Percentiles rank a stretch among this genome's conserved stretches.
These are phyloP conservation scores for Brettanomyces bruxellensis DNA, from an alignment of 805 yeast genomes.

Conservation along the genomic window DNA sequence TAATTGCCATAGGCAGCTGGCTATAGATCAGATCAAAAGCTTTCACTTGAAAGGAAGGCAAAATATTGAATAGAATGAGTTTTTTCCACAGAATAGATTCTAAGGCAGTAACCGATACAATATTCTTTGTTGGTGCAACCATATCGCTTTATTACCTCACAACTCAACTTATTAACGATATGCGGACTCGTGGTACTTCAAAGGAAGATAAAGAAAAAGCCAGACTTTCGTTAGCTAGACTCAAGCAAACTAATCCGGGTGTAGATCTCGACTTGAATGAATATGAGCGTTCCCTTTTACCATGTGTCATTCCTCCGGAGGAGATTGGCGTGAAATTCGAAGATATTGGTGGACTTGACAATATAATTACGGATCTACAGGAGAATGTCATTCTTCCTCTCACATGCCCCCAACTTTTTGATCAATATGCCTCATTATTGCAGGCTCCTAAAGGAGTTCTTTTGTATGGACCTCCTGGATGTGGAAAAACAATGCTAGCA, in stretches of 20 bases:
- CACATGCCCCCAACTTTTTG: slow-evolving; percentile 66
- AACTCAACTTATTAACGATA: slow-evolving; percentile 19
- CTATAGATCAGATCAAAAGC: too few species aligned
- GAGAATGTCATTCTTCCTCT: slow-evolving; percentile 88
- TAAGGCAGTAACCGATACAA: slow-evolving; percentile 21
- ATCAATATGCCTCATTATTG: slow-evolving; percentile 55
- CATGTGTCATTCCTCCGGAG: slow-evolving; percentile 73
- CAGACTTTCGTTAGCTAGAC: slow-evolving; percentile 43
- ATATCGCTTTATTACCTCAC: slow-evolving; percentile 41
- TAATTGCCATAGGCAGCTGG: too few species aligned
- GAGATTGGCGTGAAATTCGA: slow-evolving; percentile 70
- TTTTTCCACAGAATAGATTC: slow-evolving; percentile 18
- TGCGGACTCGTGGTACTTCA: slow-evolving; percentile 33
- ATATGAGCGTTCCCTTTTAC: slow-evolving; percentile 72
- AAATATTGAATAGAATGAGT: slow-evolving; percentile 1
- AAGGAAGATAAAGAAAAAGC: slow-evolving; percentile 57
- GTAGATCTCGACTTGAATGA: slow-evolving; percentile 45
- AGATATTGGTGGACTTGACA: slow-evolving; percentile 86
- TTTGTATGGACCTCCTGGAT: slow-evolving; percentile 93
- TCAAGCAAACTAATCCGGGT: slow-evolving; percentile 53
- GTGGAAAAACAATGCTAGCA: slow-evolving; percentile 96
- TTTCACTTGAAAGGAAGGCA: too few species aligned
- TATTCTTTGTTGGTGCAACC: slow-evolving; percentile 35
- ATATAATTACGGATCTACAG: slow-evolving; percentile 71
- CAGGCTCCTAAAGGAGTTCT: slow-evolving; percentile 94